These are phyloP conservation scores for Leishmania aethiopica DNA, from an alignment of 208 protist species.

Conservation along the genomic window DNA sequence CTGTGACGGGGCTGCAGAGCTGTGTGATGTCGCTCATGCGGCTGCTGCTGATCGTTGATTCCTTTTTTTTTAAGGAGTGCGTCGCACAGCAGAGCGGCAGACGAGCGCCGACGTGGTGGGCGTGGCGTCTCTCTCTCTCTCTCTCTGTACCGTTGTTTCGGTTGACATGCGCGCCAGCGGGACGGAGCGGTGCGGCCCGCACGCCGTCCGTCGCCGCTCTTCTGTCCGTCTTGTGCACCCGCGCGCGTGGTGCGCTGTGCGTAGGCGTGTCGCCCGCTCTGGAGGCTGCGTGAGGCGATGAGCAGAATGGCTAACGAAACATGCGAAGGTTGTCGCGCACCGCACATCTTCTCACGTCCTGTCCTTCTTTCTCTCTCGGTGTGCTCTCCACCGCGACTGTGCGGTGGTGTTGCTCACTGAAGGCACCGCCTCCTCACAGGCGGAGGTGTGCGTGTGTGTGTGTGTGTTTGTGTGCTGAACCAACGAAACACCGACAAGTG, in stretches of 20 bases:
- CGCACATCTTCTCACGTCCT: not conserved
- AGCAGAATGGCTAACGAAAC: not conserved
- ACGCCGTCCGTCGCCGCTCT: not conserved
- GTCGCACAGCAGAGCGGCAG: not conserved
- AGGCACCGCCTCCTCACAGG: too few species aligned
- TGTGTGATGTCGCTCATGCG: slow-evolving; percentile 67
- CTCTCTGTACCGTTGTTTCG: not conserved
- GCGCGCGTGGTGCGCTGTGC: not conserved
- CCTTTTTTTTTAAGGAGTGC: slow-evolving; percentile 30
- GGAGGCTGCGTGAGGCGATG: not conserved
- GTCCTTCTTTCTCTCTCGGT: not conserved
- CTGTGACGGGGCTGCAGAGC: slow-evolving; percentile 62
- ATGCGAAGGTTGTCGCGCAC: not conserved
- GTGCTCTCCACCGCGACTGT: too few species aligned
- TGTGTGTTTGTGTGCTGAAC: not conserved
- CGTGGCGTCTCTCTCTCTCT: not conserved
- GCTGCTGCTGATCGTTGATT: slow-evolving; percentile 69
- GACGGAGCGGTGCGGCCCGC: not conserved
- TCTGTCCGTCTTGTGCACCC: not conserved
- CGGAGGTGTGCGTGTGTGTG: not conserved
- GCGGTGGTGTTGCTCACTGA: too few species aligned
- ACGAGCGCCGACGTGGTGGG: not conserved
- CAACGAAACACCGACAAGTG: too few species aligned
- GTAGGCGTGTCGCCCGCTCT: not conserved
- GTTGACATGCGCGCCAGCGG: not conserved